Conservation (phyloP, 495 filamentous ascomycete species). For the Podospora bellae-mahoneyi region DNA sequence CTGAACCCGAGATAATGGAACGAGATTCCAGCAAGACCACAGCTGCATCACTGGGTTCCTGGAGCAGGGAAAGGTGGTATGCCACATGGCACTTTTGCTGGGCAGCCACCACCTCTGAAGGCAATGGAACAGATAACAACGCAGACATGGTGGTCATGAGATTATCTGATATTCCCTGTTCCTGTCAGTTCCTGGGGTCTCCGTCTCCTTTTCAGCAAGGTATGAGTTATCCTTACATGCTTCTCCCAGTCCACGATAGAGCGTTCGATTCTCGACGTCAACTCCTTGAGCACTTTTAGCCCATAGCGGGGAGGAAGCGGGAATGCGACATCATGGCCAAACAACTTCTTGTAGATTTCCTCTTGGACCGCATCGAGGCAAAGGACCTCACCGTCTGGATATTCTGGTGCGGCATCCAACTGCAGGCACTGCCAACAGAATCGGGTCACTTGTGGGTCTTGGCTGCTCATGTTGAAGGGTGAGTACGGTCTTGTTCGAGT, state of each 20-base stretch:
- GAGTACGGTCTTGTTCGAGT: background rate
- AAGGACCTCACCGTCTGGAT: conserved; percentile 33
- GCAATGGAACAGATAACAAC: conserved; percentile 57
- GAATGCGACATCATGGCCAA: conserved; percentile 51
- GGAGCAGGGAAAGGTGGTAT: conserved; percentile 55
- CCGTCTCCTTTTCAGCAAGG: background rate
- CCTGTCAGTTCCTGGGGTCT: background rate
- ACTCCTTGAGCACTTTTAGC: conserved; percentile 65
- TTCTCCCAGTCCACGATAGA: conserved; percentile 71
- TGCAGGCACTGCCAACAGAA: conserved; percentile 47
- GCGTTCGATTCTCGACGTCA: conserved; percentile 62
- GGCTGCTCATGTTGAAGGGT: background rate
- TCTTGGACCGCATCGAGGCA: conserved; percentile 51
- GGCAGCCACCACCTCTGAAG: conserved; percentile 57
- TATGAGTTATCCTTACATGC: conserved; percentile 60
- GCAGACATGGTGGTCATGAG: conserved; percentile 60
- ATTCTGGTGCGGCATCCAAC: conserved; percentile 35
- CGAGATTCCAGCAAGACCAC: conserved; percentile 70
- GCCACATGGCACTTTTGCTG: conserved; percentile 74
- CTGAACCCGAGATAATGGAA: conserved; percentile 65
- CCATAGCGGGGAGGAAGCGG: conserved; percentile 65
- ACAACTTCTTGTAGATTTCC: conserved; percentile 60
- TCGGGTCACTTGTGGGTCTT: conserved; percentile 14
- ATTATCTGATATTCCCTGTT: conserved; percentile 71
- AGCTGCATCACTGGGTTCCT: conserved; percentile 18